Base-by-base conservation (phyloP, 805 yeast species). In the Candida nitratophila region DNA sequence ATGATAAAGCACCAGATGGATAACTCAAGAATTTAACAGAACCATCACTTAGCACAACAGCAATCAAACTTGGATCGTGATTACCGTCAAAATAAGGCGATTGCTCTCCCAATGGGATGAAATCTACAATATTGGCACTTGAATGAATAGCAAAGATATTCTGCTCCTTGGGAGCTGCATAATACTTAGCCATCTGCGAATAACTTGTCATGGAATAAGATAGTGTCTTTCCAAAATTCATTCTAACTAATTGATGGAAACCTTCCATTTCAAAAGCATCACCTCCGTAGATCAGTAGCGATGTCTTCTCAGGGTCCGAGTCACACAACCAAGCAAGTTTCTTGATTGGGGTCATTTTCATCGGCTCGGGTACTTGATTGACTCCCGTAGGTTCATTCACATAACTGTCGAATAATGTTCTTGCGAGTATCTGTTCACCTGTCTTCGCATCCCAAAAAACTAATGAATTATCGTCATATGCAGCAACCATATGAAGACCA, bases 371-470 rank as follows among this genome's bases (percentile, higher is more conserved):
- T 11, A 41, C 47, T 43, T 44, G 42, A 31, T 29, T 17, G 47
- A 48, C 47, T 55, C 69, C 59, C 1, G 59, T 52, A 3, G 83
- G 81, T 19, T 63, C 57, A 54, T 86, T 82, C 9, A 88, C 76
- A 44, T 78, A 75, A 3, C 79, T 69, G 41, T 86, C 95, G 47
- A 74, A 74, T 4, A 83, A 48, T 1, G 86, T 74, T 51, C 97
- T 74, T 1, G 96, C 93, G 43, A 81, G 81, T 14, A 93, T 68
- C 37, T 79, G 64, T 15, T 77, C 76, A 0, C 95, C 96, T 32
- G 81, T 81, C 29, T 79, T 73, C 1, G 87, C 84, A 61, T 93
- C 99, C 97, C 98, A 93, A 57, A 93, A 93, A 1, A 79, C 96
- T 32, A 93, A 55, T 0, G 95, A 76, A 43, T 91, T 91, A 56